phyloP scores from a whole-genome alignment of 2,329 filamentous ascomycete species.

The Aureobasidium sp. region DNA sequence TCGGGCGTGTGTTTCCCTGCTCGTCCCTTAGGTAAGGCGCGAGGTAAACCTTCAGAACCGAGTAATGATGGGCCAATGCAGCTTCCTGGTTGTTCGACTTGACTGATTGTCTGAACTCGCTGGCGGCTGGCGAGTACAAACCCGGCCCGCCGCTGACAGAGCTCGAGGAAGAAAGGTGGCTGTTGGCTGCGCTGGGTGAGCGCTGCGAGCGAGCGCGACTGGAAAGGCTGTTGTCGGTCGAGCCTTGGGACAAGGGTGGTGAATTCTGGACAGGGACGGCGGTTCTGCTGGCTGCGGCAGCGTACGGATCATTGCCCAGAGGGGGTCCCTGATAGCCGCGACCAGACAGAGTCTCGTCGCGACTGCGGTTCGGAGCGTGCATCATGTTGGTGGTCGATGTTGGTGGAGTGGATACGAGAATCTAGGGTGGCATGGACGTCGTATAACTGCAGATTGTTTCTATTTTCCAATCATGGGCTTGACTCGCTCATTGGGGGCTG shows the following conservation, averaged over 20 bases:
- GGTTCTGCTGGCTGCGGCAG: constrained; percentile 14
- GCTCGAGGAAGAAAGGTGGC: constrained; percentile 72
- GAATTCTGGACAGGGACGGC: constrained; percentile 23
- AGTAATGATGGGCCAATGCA: constrained; percentile 70
- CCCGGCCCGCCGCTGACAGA: constrained; percentile 77
- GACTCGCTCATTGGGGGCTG: not conserved
- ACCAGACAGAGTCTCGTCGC: not conserved
- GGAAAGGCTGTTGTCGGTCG: constrained; percentile 25
- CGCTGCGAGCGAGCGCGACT: constrained; percentile 12
- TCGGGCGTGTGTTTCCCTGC: constrained; percentile 63
- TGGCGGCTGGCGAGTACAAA: constrained; percentile 47
- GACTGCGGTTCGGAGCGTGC: constrained; percentile 7
- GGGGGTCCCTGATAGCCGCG: constrained; percentile 46
- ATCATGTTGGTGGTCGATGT: not conserved
- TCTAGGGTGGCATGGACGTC: constrained; percentile 10
- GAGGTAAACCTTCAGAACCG: constrained; percentile 67
- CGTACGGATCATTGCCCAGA: constrained; percentile 25
- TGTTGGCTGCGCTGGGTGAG: constrained; percentile 26
- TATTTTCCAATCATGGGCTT: constrained; percentile 3
- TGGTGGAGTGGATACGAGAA: constrained; percentile 7
- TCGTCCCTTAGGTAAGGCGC: constrained; percentile 63
- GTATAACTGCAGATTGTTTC: constrained; percentile 1
- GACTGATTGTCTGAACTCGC: constrained; percentile 27
- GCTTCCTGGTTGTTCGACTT: constrained; percentile 42
- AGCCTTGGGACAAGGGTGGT: constrained; percentile 29